These are phyloP conservation scores for Phycomyces nitens DNA, from an alignment of 192 early-diverging fungal genomes.

Conservation along the genomic window DNA sequence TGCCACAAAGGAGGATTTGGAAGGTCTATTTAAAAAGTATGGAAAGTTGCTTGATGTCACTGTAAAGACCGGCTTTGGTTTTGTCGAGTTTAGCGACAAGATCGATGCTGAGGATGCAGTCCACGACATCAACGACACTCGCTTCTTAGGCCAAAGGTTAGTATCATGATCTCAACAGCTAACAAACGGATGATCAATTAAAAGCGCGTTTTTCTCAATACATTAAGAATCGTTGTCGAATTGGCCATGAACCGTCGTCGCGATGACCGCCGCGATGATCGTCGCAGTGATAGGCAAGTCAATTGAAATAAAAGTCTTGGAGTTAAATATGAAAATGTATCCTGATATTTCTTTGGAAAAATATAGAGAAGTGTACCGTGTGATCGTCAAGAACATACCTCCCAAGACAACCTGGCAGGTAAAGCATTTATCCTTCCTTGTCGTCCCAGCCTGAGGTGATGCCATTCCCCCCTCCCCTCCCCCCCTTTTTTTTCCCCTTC, in stretches of 20 bases:
- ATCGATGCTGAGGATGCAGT: conserved; percentile 91
- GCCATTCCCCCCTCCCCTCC: not conserved
- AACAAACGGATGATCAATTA: not conserved
- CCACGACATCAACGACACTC: conserved; percentile 73
- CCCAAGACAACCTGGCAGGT: conserved; percentile 84
- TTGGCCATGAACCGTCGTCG: conserved; percentile 64
- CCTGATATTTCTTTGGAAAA: not conserved
- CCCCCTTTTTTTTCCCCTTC: conserved; percentile 21
- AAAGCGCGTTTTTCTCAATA: conserved; percentile 1
- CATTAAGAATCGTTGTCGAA: conserved; percentile 73
- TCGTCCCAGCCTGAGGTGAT: conserved; percentile 18
- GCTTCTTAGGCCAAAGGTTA: conserved; percentile 84
- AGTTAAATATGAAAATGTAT: not conserved
- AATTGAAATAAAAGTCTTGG: not conserved
- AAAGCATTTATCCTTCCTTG: conserved; percentile 41
- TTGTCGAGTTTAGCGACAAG: conserved; percentile 87
- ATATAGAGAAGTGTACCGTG: conserved; percentile 43
- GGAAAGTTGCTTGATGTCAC: conserved; percentile 82
- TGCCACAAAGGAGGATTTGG: conserved; percentile 77
- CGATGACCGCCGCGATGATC: conserved; percentile 39
- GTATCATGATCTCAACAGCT: not conserved
- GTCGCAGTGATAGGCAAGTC: conserved; percentile 23
- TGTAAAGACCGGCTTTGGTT: conserved; percentile 83
- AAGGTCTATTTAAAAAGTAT: conserved; percentile 76
- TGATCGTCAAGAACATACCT: conserved; percentile 80